Conservation (phyloP, 2,329 filamentous ascomycete genomes). For the Paraconiothyrium brasiliense region DNA sequence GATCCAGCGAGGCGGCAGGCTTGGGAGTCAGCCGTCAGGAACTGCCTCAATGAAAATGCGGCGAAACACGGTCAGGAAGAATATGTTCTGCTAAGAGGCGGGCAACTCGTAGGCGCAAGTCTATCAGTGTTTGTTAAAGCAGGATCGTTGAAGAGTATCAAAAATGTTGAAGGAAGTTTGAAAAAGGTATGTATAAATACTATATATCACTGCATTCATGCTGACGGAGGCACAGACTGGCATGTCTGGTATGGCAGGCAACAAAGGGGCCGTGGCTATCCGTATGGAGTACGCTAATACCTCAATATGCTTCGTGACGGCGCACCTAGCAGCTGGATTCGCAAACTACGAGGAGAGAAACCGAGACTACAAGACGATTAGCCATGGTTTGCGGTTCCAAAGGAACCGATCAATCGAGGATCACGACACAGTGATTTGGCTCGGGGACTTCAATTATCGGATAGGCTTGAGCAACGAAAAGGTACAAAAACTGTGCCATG, state of each 20-base stretch:
- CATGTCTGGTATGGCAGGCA: slow-evolving; percentile 95
- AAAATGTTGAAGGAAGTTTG: slow-evolving; percentile 94
- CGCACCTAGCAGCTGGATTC: slow-evolving; percentile 94
- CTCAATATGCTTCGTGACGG: slow-evolving; percentile 92
- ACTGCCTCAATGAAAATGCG: slow-evolving; percentile 77
- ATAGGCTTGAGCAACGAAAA: slow-evolving; percentile 85
- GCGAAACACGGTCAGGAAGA: slow-evolving; percentile 72
- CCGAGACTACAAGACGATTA: slow-evolving; percentile 89
- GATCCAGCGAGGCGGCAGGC: slow-evolving; percentile 84
- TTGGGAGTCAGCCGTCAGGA: slow-evolving; percentile 86
- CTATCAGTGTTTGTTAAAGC: slow-evolving; percentile 90
- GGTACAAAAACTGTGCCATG: slow-evolving; percentile 77
- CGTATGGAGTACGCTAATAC: slow-evolving; percentile 94
- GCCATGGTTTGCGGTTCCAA: slow-evolving; percentile 87
- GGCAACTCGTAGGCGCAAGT: slow-evolving; percentile 93
- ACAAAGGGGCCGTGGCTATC: slow-evolving; percentile 97
- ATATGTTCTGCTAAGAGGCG: slow-evolving; percentile 89
- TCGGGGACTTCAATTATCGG: slow-evolving; percentile 98
- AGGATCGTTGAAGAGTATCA: slow-evolving; percentile 80
- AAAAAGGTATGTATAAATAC: slow-evolving; percentile 71
- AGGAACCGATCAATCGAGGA: slow-evolving; percentile 90
- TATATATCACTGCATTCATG: background rate
- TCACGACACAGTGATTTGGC: slow-evolving; percentile 87
- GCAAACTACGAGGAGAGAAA: slow-evolving; percentile 97
- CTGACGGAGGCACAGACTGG: slow-evolving; percentile 67